phyloP scores from a whole-genome alignment of 1,139 yeast genomes.

The Sugiyamaella japonica region DNA sequence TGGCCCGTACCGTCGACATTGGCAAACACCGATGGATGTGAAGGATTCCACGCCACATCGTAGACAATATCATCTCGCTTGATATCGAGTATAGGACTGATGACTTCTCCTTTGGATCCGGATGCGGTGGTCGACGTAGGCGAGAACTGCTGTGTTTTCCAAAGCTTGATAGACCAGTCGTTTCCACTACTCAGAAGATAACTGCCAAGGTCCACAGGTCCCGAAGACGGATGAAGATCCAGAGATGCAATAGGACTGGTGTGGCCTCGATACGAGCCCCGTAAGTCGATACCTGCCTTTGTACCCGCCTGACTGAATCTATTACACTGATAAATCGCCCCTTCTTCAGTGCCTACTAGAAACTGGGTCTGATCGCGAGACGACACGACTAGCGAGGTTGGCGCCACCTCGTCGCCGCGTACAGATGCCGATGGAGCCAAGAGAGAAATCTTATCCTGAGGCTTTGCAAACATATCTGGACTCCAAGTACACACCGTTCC shows the following conservation, averaged over 20 bases:
- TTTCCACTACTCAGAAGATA: constrained; percentile 42
- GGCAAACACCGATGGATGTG: constrained; percentile 48
- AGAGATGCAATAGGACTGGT: constrained; percentile 42
- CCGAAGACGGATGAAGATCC: constrained; percentile 37
- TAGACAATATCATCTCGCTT: constrained; percentile 47
- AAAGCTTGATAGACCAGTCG: constrained; percentile 48
- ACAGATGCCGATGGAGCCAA: constrained; percentile 31
- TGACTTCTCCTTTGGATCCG: constrained; percentile 11
- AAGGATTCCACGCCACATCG: constrained; percentile 49
- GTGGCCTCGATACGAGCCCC: constrained; percentile 39
- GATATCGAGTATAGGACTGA: constrained; percentile 32
- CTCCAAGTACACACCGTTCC: constrained; percentile 52
- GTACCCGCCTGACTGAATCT: constrained; percentile 42
- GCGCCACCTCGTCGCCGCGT: constrained; percentile 45
- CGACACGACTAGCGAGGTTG: constrained; percentile 40
- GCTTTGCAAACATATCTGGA: constrained; percentile 47
- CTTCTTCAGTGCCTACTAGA: constrained; percentile 51
- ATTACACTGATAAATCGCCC: constrained; percentile 48
- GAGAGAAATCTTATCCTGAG: constrained; percentile 39
- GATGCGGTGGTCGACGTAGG: not conserved
- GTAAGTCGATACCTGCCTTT: constrained; percentile 39
- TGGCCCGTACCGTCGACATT: constrained; percentile 50
- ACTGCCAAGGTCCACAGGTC: constrained; percentile 38
- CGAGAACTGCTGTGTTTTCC: constrained; percentile 36
- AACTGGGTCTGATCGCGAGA: constrained; percentile 42